Base-by-base conservation (phyloP, 768 basidiomycete species). In the Terana coerulea region DNA sequence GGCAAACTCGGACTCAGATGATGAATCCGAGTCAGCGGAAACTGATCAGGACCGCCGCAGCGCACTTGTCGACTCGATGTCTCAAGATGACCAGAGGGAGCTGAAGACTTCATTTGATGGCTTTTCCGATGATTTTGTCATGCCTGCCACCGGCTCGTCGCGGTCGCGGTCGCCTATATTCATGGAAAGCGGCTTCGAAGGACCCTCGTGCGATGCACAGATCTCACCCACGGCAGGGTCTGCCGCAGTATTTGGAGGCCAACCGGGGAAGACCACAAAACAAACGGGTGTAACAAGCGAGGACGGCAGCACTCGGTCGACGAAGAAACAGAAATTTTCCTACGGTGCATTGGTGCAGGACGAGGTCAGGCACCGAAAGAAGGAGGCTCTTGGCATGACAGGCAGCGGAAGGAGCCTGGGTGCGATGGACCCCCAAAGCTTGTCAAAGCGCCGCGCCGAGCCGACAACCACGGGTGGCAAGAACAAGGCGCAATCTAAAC, bases 71-170 rank as follows among this genome's bases (percentile, higher is more conserved):
- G 73, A 74, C 29, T 75, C 78, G 10, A 70, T 76, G 46, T 65
- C 72, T 47, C 65, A 71, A 33, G 77, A 74, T 19, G 66, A 40
- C 39, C 12, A 22, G n/a, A 21, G 31, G n/a, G 24, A 65, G 4
- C 63, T 83, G 33, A 77, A 69, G 30, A 61, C 67, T 31, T 64
- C 70, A 5, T 74, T 72, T 70, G 67, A 71, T 49, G 70, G 73
- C 47, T 79, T 78, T 49, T 68, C 75, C 34, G 63, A 73, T 5
- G 80, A 81, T 46, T 84, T 86, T 59, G 62, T 75, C 31, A 70
- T 80, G 35, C 69, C 69, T 15, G 46, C 41, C 21, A 39, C 31
- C 21, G 34, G 22, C 22, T 31, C 35, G 42, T 48, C 28, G 19
- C 6, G 21, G 25, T 34, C 28, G 30, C 21, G 29, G 31, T 7